Conservation (phyloP, 1,284 basidiomycete species). For the Tremellales sp. region DNA sequence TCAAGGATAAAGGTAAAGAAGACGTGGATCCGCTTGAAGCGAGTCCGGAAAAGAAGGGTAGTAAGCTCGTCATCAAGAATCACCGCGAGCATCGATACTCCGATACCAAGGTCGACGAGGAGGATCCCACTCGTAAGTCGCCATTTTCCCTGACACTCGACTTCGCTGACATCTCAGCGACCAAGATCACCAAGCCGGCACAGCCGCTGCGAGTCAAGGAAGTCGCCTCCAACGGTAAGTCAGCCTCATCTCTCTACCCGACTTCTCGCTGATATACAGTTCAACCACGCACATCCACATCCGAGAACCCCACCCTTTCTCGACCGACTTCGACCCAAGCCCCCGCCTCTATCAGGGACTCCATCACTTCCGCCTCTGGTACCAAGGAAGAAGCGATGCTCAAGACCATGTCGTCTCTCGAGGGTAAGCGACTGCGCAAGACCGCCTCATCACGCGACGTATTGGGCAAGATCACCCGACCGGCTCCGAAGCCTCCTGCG, state of each 20-base stretch:
- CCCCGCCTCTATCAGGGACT: neutral
- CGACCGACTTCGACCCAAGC: slow-evolving; percentile 1
- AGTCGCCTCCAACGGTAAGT: too few species aligned
- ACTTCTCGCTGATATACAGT: neutral
- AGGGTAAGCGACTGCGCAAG: slow-evolving; percentile 15
- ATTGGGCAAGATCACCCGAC: slow-evolving; percentile 19
- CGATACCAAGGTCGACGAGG: slow-evolving; percentile 11
- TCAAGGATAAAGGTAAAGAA: slow-evolving; percentile 12
- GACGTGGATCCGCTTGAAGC: neutral
- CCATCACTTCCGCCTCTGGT: neutral
- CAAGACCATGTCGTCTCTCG: slow-evolving; percentile 36
- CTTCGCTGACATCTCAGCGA: slow-evolving; percentile 21
- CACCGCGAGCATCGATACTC: slow-evolving; percentile 11
- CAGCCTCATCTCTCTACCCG: neutral
- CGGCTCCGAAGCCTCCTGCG: slow-evolving; percentile 29
- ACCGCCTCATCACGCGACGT: slow-evolving; percentile 12
- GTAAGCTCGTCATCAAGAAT: slow-evolving; percentile 24
- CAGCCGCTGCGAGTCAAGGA: slow-evolving; percentile 9
- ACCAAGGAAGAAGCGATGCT: slow-evolving; percentile 29
- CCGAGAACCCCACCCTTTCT: slow-evolving; percentile 3
- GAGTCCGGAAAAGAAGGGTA: slow-evolving; percentile 15
- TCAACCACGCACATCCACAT: slow-evolving; percentile 7
- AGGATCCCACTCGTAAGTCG: slow-evolving; percentile 32
- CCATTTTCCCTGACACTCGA: neutral
- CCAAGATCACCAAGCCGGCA: slow-evolving; percentile 31